These are phyloP conservation scores for Ophiostoma australiae DNA, from an alignment of 2,329 filamentous ascomycete genomes.

Conservation along the genomic window DNA sequence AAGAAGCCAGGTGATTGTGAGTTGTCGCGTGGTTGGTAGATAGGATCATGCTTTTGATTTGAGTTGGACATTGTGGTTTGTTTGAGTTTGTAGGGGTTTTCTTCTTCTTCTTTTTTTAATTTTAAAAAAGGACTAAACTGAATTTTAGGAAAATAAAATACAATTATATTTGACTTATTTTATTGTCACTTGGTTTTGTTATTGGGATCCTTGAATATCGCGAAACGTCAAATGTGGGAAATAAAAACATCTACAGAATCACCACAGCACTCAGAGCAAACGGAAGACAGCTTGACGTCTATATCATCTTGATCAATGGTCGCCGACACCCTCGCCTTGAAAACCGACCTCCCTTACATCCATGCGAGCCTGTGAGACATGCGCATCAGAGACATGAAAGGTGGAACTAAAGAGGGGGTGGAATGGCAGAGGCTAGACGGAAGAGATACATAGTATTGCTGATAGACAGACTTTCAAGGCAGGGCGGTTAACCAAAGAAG, in stretches of 20 bases:
- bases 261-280: not conserved
- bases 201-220: not conserved
- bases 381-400: not conserved
- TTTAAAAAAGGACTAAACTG: too few relatives aligned
- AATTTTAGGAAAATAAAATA: too few relatives aligned
- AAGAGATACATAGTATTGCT: not conserved
- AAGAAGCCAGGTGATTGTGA: not conserved
- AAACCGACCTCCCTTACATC: slow-evolving; percentile 18
- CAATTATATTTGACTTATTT: too few relatives aligned
- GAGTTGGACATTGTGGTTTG: not conserved
- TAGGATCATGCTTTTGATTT: not conserved
- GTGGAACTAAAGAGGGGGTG: not conserved
- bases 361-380: slow-evolving; percentile 19
- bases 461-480: not conserved
- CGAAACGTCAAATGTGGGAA: not conserved
- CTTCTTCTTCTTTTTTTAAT: not conserved
- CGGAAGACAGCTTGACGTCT: not conserved
- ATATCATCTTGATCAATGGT: not conserved
- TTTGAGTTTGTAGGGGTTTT: not conserved
- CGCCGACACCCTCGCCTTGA: not conserved
- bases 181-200: too few relatives aligned
- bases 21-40: not conserved
- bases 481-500: not conserved
- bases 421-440: not conserved
- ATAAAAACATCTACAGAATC: not conserved